Percentiles rank a stretch among this genome's conserved stretches.
Evolutionary conservation across 495 filamentous ascomycete species (phyloP).

Genomic region (Neurospora hispaniola): DNA sequence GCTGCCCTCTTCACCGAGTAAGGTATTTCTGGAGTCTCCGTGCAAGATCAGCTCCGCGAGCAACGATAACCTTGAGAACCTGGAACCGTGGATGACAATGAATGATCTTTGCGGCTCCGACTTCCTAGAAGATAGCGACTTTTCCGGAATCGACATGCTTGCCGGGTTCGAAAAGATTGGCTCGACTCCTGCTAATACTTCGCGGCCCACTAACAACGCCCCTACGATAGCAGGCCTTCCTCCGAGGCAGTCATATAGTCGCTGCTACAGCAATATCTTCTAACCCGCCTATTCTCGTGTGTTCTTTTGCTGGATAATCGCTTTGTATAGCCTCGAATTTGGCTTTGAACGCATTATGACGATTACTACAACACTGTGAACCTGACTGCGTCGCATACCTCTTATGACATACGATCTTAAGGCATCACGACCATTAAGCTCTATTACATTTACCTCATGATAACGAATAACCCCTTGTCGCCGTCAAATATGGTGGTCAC

Average conservation of each 20-base stretch:
- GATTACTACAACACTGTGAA: background rate
- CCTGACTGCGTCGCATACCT: background rate
- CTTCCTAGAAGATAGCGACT: slow-evolving; percentile 50
- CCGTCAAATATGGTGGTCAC: background rate
- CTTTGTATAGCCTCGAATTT: background rate
- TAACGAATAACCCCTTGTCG: background rate
- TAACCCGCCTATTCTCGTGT: slow-evolving; percentile 22
- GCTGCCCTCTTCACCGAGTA: slow-evolving; percentile 32
- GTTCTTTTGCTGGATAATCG: background rate
- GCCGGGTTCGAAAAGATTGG: slow-evolving; percentile 89
- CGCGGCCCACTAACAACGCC: slow-evolving; percentile 16
- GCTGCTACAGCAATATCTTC: slow-evolving; percentile 33
- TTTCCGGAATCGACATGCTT: slow-evolving; percentile 68
- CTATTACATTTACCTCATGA: background rate
- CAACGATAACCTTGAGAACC: slow-evolving; percentile 31
- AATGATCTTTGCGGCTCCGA: slow-evolving; percentile 46
- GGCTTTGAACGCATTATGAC: background rate
- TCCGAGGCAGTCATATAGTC: slow-evolving; percentile 11
- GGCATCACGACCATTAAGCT: background rate
- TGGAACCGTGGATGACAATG: slow-evolving; percentile 30
- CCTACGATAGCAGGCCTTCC: slow-evolving; percentile 24
- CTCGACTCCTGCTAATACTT: slow-evolving; percentile 25
- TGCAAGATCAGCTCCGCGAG: slow-evolving; percentile 28
- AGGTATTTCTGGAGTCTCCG: slow-evolving; percentile 48
- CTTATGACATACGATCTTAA: background rate